These are phyloP conservation scores for Macrotyloma uniflorum DNA, from an alignment of 306 rosid species.

Conservation along the genomic window DNA sequence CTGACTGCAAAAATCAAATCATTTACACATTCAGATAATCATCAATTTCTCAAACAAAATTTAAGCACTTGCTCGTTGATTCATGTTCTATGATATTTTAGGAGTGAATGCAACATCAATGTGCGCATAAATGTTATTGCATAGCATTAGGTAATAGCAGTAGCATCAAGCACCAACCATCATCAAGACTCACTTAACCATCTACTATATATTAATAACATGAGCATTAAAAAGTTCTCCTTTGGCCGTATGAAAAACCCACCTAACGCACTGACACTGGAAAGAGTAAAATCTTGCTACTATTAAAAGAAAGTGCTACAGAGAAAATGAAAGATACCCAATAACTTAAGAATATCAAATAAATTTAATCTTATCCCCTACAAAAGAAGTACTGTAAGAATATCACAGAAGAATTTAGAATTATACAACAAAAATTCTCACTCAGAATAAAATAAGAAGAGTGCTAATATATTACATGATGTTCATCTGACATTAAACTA, in stretches of 20 bases:
- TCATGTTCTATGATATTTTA: background rate
- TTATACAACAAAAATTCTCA: background rate
- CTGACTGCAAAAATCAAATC: constrained; percentile 58
- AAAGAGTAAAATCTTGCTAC: background rate
- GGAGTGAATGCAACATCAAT: background rate
- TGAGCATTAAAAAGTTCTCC: constrained; percentile 30
- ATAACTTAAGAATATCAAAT: background rate
- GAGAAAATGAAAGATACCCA: background rate
- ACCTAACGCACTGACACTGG: constrained; percentile 12
- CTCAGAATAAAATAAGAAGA: background rate
- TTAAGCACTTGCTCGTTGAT: background rate
- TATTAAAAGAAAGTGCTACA: background rate
- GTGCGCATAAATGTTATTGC: background rate
- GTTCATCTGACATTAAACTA: background rate
- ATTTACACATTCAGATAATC: background rate
- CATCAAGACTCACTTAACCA: constrained; percentile 24
- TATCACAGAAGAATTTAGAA: background rate
- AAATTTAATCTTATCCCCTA: background rate
- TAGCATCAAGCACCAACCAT: constrained; percentile 27
- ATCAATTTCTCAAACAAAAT: background rate
- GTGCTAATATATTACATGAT: background rate
- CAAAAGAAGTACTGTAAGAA: background rate
- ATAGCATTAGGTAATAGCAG: constrained; percentile 10
- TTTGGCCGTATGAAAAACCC: constrained; percentile 22
- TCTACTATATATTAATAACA: background rate